Evolutionary conservation across 202 grass and related monocot species (phyloP), one percentile per base, ranked within the genome.

Genomic region (Sporobolus alterniflorus): DNA sequence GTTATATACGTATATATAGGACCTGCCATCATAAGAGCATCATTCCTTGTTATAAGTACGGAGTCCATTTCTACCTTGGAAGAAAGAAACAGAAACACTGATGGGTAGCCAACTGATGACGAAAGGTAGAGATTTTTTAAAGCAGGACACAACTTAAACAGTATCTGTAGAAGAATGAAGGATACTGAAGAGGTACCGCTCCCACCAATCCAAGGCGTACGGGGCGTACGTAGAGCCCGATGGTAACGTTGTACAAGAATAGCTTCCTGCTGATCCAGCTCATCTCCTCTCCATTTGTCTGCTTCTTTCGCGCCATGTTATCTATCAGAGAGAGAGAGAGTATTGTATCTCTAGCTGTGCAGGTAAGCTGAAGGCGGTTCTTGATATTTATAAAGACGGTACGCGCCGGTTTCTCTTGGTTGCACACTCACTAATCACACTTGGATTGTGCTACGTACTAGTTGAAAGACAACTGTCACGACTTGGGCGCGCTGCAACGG

Each of bases 201-300:
- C 80, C 89, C 89, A 91, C 89, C 84, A 87, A 80, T 91, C 89
- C 56, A 91, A 25, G 67, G 3, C 76, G 80, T n/a, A n/a, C n/a
- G n/a, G n/a, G n/a, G n/a, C n/a, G n/a, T n/a, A n/a, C n/a, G n/a
- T 87, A 91, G 67, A 91, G 84, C 6, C 89, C 84, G 26, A 90
- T 18, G 47, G 88, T 87, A 64, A 87, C 80, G 62, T 91, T 91
- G 80, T 91, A 91, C 21, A 91, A 80, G 55, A 83, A 82, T 31
- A 91, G 64, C 84, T 91, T 91, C 75, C 56, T 73, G 67, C 83
- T 7, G 13, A 85, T 79, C 75, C 75, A 85, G 32, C 57, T 73
- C 75, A 65, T 85, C 32, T 78, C 54, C 3, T 78, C 64, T 2
- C 71, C 60, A 42, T 13, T 54, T 6, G 28, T 2, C 3, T 59